These are phyloP conservation scores for Nakaseomyces delphensis DNA, from an alignment of 1,139 yeast genomes.

Conservation along the genomic window DNA sequence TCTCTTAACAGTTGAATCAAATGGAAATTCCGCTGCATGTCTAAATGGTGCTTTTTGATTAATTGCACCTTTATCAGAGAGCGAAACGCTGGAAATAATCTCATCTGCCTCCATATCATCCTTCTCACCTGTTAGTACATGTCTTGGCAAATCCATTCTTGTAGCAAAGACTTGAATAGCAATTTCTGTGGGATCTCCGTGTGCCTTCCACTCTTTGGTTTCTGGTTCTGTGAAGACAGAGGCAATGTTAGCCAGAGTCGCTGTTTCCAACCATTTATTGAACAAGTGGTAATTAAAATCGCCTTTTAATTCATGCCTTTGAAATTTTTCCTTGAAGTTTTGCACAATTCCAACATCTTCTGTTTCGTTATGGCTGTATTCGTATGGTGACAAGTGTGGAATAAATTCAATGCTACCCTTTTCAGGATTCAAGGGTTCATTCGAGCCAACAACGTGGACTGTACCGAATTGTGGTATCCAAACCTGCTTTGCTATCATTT, in stretches of 20 bases:
- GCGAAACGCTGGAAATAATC: not conserved
- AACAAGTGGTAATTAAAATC: constrained; percentile 37
- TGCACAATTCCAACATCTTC: constrained; percentile 36
- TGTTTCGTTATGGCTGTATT: constrained; percentile 50
- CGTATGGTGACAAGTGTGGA: constrained; percentile 34
- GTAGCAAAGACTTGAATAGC: constrained; percentile 60
- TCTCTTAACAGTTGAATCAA: constrained; percentile 76
- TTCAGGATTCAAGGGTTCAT: constrained; percentile 68
- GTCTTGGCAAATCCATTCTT: constrained; percentile 47
- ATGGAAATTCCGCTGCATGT: constrained; percentile 66
- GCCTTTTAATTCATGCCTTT: constrained; percentile 37
- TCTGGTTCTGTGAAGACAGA: constrained; percentile 59
- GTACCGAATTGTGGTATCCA: constrained; percentile 82
- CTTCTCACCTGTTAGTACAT: constrained; percentile 64
- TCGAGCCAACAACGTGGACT: constrained; percentile 48
- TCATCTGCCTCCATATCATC: constrained; percentile 33
- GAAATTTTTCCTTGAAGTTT: constrained; percentile 39
- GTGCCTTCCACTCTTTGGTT: constrained; percentile 39
- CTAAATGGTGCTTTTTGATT: constrained; percentile 12
- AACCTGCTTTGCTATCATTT: constrained; percentile 81
- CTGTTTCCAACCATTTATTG: constrained; percentile 53
- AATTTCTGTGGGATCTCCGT: constrained; percentile 93
- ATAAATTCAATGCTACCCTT: constrained; percentile 46
- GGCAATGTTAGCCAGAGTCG: constrained; percentile 79
- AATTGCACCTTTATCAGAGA: constrained; percentile 4